Percentiles rank a stretch among this genome's conserved stretches.
Evolutionary conservation across 805 yeast genomes (phyloP).

Genomic region (Citeromyces matritensis): DNA sequence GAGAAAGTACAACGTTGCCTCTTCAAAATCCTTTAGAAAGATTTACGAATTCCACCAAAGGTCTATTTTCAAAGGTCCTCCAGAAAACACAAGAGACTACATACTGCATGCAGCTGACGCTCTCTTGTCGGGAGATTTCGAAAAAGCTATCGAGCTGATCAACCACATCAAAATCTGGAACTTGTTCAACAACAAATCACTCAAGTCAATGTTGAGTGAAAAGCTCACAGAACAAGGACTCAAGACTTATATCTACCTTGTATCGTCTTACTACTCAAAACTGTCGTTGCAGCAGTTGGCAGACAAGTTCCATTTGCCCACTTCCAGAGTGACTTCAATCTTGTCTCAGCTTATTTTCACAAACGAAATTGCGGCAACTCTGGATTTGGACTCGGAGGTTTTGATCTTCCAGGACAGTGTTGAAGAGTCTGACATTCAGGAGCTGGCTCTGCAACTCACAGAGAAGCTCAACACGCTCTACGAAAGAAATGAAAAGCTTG

Average conservation of each 20-base stretch:
- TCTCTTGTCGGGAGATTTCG: constrained; percentile 85
- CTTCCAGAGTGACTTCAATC: constrained; percentile 40
- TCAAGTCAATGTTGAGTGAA: constrained; percentile 56
- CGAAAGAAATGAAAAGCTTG: constrained; percentile 76
- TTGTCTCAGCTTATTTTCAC: constrained; percentile 62
- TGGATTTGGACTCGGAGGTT: constrained; percentile 50
- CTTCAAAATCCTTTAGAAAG: constrained; percentile 79
- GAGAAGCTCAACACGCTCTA: constrained; percentile 67
- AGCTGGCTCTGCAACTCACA: constrained; percentile 69
- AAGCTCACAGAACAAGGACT: constrained; percentile 84
- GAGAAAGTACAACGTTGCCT: constrained; percentile 17
- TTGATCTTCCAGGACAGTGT: constrained; percentile 62
- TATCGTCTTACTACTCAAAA: constrained; percentile 61
- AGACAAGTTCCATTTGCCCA: constrained; percentile 47
- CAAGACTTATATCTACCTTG: constrained; percentile 83
- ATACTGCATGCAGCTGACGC: constrained; percentile 86
- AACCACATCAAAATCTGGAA: constrained; percentile 77
- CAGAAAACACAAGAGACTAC: constrained; percentile 90
- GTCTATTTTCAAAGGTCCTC: constrained; percentile 94
- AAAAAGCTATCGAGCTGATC: constrained; percentile 55
- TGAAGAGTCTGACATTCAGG: constrained; percentile 76
- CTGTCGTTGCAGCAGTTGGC: constrained; percentile 57
- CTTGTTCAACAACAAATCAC: constrained; percentile 55
- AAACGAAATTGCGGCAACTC: constrained; percentile 63
- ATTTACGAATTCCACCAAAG: constrained; percentile 86